Evolutionary conservation across 768 basidiomycete genomes (phyloP).

Genomic region (Kwoniella shandongensis): DNA sequence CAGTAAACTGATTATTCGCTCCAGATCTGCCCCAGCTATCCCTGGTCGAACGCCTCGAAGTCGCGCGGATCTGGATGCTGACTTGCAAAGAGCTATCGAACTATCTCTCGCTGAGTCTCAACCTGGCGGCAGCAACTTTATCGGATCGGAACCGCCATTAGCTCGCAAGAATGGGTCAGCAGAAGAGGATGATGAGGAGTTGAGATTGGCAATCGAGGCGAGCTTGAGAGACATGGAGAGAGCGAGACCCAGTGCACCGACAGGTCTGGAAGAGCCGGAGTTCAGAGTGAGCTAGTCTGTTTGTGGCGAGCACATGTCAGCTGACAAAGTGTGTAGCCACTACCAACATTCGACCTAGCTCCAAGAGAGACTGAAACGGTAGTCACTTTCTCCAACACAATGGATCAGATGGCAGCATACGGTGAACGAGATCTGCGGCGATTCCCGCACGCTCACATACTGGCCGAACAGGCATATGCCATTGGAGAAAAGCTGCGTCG

Average conservation of each 20-base stretch:
- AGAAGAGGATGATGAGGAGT: conserved; percentile 88
- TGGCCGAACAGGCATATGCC: conserved; percentile 78
- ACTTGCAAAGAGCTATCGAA: conserved; percentile 89
- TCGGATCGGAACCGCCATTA: conserved; percentile 63
- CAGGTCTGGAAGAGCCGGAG: conserved; percentile 59
- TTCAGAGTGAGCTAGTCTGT: conserved; percentile 34
- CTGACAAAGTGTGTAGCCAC: conserved; percentile 54
- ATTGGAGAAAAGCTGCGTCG: conserved; percentile 78
- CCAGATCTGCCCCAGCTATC: conserved; percentile 41
- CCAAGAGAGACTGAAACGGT: conserved; percentile 81
- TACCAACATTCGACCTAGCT: conserved; percentile 77
- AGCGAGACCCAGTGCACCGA: conserved; percentile 72
- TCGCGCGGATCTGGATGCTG: conserved; percentile 69
- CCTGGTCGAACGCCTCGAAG: conserved; percentile 58
- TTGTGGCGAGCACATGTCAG: not conserved
- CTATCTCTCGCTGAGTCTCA: conserved; percentile 78
- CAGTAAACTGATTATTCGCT: conserved; percentile 3
- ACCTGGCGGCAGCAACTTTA: conserved; percentile 58
- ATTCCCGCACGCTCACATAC: conserved; percentile 78
- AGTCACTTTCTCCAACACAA: conserved; percentile 83
- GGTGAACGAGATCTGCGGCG: conserved; percentile 74
- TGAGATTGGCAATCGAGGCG: conserved; percentile 92
- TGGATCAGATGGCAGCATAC: conserved; percentile 77
- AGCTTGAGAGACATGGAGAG: conserved; percentile 70
- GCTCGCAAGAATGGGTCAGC: conserved; percentile 55